Percentiles rank a stretch among this genome's conserved stretches.
These are phyloP conservation scores for Eimeria tenella DNA, from an alignment of 169 alveolate genomes.

Conservation along the genomic window DNA sequence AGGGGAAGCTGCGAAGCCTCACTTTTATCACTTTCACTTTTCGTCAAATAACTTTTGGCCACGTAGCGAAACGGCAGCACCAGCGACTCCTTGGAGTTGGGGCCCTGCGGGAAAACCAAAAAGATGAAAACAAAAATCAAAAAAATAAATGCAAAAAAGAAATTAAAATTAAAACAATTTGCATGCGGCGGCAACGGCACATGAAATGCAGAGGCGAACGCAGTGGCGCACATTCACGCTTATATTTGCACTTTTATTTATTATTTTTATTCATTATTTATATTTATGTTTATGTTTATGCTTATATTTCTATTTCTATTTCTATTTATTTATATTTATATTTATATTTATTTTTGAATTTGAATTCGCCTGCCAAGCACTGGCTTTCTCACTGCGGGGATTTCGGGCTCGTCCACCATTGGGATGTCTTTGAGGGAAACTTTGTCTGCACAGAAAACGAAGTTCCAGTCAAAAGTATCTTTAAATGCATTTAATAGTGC, in stretches of 20 bases:
- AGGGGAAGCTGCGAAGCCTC: not conserved
- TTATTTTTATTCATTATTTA: too few relatives aligned
- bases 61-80: conserved; percentile 83
- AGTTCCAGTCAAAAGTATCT: not conserved
- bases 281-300: too few relatives aligned
- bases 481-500: not conserved
- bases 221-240: too few relatives aligned
- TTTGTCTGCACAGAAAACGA: conserved; percentile 12
- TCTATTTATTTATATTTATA: too few relatives aligned
- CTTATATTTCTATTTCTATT: too few relatives aligned
- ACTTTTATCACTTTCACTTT: conserved; percentile 72
- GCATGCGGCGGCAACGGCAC: too few relatives aligned
- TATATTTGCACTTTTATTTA: not conserved
- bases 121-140: not conserved
- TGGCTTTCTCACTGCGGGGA: conserved; percentile 30
- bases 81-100: conserved; percentile 65
- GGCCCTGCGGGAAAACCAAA: not conserved
- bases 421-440: conserved; percentile 53
- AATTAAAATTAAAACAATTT: too few relatives aligned
- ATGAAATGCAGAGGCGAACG: too few relatives aligned
- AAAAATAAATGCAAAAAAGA: too few relatives aligned
- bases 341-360: too few relatives aligned
- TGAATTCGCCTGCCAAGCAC: too few relatives aligned
- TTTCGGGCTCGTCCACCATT: conserved; percentile 58
- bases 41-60: conserved; percentile 79